phyloP scores from a whole-genome alignment of 805 yeast species.

The Starmerella kuoi region DNA sequence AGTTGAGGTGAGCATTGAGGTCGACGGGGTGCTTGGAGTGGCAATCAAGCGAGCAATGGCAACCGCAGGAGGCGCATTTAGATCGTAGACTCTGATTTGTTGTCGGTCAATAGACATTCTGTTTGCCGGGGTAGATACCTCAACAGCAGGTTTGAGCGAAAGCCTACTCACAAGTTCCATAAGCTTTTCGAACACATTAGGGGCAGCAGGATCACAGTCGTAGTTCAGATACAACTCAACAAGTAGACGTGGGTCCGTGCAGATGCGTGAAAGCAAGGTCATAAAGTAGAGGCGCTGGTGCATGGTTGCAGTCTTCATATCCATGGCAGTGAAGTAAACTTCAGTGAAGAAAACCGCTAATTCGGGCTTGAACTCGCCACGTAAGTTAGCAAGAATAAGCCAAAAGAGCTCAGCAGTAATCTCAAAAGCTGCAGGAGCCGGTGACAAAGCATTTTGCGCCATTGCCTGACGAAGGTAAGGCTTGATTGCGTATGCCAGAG shows the following conservation, averaged over 20 bases:
- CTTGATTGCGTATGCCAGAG: conserved; percentile 66
- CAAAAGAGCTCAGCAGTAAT: conserved; percentile 86
- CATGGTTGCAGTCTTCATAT: conserved; percentile 77
- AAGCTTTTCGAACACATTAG: conserved; percentile 74
- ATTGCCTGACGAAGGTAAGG: conserved; percentile 73
- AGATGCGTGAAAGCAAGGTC: conserved; percentile 64
- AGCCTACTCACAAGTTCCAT: conserved; percentile 62
- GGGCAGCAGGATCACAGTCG: conserved; percentile 69
- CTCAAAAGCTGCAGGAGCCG: conserved; percentile 83
- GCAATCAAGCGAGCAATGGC: conserved; percentile 55
- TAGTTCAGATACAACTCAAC: conserved; percentile 90
- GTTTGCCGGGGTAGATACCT: conserved; percentile 54
- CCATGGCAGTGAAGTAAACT: conserved; percentile 87
- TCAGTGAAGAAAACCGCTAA: conserved; percentile 89
- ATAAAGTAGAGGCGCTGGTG: conserved; percentile 87
- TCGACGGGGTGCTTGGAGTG: conserved; percentile 44
- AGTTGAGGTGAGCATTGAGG: conserved; percentile 18
- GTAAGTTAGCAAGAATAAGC: conserved; percentile 68
- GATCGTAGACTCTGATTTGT: conserved; percentile 44
- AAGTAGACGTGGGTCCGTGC: conserved; percentile 78
- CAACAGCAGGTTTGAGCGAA: conserved; percentile 61
- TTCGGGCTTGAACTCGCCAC: conserved; percentile 82
- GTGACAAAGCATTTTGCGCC: conserved; percentile 85
- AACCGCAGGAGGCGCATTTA: conserved; percentile 60
- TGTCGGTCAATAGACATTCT: conserved; percentile 36